Conservation (phyloP, 345 rosid genomes). For the Populus tremula region DNA sequence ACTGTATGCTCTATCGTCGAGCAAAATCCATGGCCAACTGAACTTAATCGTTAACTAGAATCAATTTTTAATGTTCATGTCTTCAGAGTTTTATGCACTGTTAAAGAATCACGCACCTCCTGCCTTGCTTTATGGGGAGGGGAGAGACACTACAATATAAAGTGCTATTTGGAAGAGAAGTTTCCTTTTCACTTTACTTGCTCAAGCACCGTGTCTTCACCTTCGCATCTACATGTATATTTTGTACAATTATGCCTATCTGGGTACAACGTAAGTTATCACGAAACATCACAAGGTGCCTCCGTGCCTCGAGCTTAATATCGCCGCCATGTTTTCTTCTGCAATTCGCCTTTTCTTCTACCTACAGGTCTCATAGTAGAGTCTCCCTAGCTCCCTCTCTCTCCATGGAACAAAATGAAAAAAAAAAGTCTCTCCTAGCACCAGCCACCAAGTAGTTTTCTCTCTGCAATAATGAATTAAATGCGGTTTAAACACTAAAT, state of each 20-base stretch:
- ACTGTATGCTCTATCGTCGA: slow-evolving; percentile 4
- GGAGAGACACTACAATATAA: slow-evolving; percentile 1
- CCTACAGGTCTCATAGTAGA: too few relatives aligned
- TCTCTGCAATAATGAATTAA: background rate
- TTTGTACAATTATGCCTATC: background rate
- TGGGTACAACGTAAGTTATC: background rate
- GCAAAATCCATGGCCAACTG: background rate
- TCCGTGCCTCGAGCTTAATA: too few relatives aligned
- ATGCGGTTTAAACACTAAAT: background rate
- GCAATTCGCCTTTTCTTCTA: too few relatives aligned
- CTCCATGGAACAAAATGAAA: too few relatives aligned
- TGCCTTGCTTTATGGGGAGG: slow-evolving; percentile 29
- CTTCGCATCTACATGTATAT: background rate
- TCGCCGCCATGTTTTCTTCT: too few relatives aligned
- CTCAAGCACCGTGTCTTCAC: slow-evolving; percentile 16
- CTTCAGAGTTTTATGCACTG: slow-evolving; percentile 11
- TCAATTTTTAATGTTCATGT: background rate
- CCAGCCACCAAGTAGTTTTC: background rate
- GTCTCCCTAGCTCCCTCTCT: too few relatives aligned
- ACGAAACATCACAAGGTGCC: background rate
- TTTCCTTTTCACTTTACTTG: slow-evolving; percentile 33
- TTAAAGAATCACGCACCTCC: slow-evolving; percentile 40
- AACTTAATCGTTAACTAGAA: background rate
- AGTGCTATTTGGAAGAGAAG: slow-evolving; percentile 31
- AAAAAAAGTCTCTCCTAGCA: too few relatives aligned